Evolutionary conservation across 2,329 filamentous ascomycete genomes (phyloP).

Genomic region (Colletotrichum spinosum): DNA sequence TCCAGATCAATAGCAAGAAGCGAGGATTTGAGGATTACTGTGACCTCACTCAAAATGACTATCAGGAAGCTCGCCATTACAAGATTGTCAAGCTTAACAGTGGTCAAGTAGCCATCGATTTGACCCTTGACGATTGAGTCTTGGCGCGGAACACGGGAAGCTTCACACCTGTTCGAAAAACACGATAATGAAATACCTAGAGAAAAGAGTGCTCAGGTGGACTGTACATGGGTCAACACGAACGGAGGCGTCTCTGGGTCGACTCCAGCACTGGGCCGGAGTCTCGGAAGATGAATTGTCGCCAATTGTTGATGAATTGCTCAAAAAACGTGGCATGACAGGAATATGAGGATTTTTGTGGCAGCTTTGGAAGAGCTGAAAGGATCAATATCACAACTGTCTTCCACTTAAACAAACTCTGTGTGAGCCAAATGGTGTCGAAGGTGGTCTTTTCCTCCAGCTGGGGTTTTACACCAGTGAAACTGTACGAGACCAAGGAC

Average conservation of each 20-base stretch:
- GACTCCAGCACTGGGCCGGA: neutral
- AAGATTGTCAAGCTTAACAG: conserved; percentile 30
- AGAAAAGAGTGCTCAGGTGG: neutral
- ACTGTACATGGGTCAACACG: neutral
- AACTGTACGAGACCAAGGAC: too few species aligned
- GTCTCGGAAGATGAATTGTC: neutral
- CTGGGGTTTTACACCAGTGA: too few species aligned
- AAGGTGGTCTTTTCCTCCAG: too few species aligned
- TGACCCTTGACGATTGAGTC: conserved; percentile 27
- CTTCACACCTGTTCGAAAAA: neutral
- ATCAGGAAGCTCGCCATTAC: conserved; percentile 4
- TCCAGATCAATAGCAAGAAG: conserved; percentile 41
- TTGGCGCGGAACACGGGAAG: neutral
- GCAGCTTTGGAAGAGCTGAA: neutral
- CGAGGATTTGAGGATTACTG: conserved; percentile 42
- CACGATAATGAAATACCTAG: neutral
- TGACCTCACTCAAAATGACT: conserved; percentile 42
- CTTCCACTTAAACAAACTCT: too few species aligned
- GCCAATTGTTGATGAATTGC: neutral
- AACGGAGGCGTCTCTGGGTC: neutral
- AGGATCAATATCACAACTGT: too few species aligned
- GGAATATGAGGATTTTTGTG: neutral
- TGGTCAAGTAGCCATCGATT: conserved; percentile 32
- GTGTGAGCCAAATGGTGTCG: too few species aligned
- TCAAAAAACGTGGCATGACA: neutral